phyloP scores from a whole-genome alignment of 495 filamentous ascomycete species.

The Penicillium roqueforti region DNA sequence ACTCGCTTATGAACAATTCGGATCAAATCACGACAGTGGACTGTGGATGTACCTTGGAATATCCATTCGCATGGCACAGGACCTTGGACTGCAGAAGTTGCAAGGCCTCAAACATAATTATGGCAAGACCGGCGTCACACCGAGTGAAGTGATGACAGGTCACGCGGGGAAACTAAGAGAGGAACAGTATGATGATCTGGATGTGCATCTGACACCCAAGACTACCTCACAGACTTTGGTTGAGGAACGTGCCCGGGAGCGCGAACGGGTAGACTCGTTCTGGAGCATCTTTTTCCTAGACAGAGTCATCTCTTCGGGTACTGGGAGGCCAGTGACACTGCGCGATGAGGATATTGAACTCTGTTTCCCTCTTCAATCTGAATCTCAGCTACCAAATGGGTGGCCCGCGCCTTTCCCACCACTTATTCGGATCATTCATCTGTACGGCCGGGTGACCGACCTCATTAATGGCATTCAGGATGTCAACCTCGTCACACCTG shows the following conservation, averaged over 20 bases:
- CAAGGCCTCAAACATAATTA: conserved; percentile 68
- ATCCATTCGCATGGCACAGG: conserved; percentile 80
- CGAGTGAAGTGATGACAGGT: conserved; percentile 48
- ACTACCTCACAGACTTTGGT: conserved; percentile 21
- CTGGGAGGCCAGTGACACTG: conserved; percentile 73
- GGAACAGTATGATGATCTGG: conserved; percentile 43
- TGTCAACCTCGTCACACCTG: conserved; percentile 65
- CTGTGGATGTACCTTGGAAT: conserved; percentile 88
- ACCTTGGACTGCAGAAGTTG: conserved; percentile 74
- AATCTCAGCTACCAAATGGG: conserved; percentile 51
- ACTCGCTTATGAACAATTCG: conserved; percentile 82
- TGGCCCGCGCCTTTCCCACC: conserved; percentile 76
- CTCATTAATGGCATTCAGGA: conserved; percentile 78
- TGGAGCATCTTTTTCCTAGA: conserved; percentile 87
- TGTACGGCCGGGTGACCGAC: conserved; percentile 79
- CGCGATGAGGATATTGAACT: conserved; percentile 79
- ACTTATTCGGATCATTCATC: conserved; percentile 73
- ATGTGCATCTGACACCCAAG: conserved; percentile 22
- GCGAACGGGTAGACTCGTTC: conserved; percentile 76
- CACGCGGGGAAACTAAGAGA: conserved; percentile 40
- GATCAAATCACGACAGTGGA: conserved; percentile 78
- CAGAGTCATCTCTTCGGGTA: conserved; percentile 78
- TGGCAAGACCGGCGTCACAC: conserved; percentile 51
- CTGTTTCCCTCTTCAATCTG: conserved; percentile 61
- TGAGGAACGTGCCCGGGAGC: conserved; percentile 52